Base-by-base conservation (phyloP, 495 filamentous ascomycete species). In the Clavariopsis aquatica region DNA sequence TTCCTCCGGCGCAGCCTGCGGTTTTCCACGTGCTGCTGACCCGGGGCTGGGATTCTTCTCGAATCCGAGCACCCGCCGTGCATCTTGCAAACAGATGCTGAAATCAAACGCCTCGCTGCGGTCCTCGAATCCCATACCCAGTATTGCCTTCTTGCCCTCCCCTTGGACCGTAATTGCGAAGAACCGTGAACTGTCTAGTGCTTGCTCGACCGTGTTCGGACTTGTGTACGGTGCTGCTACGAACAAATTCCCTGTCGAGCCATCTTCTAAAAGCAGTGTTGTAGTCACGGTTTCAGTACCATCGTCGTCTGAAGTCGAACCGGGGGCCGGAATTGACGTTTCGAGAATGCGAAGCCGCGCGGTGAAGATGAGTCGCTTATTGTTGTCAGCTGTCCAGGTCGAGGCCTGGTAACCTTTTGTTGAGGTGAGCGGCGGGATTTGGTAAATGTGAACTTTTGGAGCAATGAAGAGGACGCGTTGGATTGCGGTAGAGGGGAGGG, bases 101-200 rank as follows among this genome's bases (percentile, higher is more conserved):
- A 92, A 92, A 67, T 94, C 91, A 57, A 93, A 90, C 8, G 90
- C 90, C 63, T 91, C 89, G 72, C 83, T 85, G 45, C 91, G 77
- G 75, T 93, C 90, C 78, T 93, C 91, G 70, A 93, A 94, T 13
- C 91, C 90, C 52, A 94, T 82, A n/a, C 91, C 90, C 26, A 93
- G 76, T 34, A 85, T 81, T 23, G 91, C 91, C 69, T 91, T 92
- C 63, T 83, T 77, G 1, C 81, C 81, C 49, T 84, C 86, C 49
- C 88, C 87, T 38, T 85, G 83, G 9, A 94, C 90, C n/a, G 86
- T 78, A 26, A 93, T 71, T 0, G 90, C 90, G 70, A 93, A 94
- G 78, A 94, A 94, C 41, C 90, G 83, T 57, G 81, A 84, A 69
- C 82, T 86, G 72, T 94, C 90, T 49, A 86, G 74, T 24, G 88